phyloP scores from a whole-genome alignment of 2,329 filamentous ascomycete species.

The Hypoxylon sp. region DNA sequence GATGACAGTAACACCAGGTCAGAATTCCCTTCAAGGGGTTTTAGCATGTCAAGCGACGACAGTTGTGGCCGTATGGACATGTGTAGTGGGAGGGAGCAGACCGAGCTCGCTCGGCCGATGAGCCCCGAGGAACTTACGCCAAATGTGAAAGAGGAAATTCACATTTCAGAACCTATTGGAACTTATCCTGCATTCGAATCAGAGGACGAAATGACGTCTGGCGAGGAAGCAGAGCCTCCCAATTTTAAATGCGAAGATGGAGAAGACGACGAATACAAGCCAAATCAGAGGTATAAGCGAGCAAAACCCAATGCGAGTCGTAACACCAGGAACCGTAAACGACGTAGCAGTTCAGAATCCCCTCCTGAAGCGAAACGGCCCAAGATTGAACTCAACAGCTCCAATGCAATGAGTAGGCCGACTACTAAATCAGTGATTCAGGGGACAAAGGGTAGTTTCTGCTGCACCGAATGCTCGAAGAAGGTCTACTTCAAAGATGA shows the following conservation, averaged over 20 bases:
- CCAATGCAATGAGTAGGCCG: constrained; percentile 30
- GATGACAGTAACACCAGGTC: constrained; percentile 48
- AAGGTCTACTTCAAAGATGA: constrained; percentile 62
- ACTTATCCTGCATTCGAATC: constrained; percentile 39
- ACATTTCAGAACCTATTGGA: constrained; percentile 37
- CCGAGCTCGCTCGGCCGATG: constrained; percentile 40
- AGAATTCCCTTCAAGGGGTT: constrained; percentile 49
- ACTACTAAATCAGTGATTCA: constrained; percentile 45
- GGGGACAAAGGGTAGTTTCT: constrained; percentile 48
- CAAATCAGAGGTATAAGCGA: constrained; percentile 45
- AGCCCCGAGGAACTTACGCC: constrained; percentile 50
- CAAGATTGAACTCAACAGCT: constrained; percentile 45
- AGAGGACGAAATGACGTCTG: constrained; percentile 40
- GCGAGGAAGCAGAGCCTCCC: constrained; percentile 42
- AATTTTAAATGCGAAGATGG: constrained; percentile 45
- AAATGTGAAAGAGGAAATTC: constrained; percentile 50
- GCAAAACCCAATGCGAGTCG: constrained; percentile 35
- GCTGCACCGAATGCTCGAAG: constrained; percentile 58
- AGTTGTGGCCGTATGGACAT: constrained; percentile 46
- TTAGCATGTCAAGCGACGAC: constrained; percentile 56
- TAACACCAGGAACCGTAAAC: constrained; percentile 47
- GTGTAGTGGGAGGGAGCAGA: constrained; percentile 38
- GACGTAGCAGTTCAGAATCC: constrained; percentile 39
- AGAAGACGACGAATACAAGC: constrained; percentile 50
- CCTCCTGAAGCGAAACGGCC: constrained; percentile 45